phyloP scores from a whole-genome alignment of 352 stramenopile species.

The Phytopythium cucurbitacearum region DNA sequence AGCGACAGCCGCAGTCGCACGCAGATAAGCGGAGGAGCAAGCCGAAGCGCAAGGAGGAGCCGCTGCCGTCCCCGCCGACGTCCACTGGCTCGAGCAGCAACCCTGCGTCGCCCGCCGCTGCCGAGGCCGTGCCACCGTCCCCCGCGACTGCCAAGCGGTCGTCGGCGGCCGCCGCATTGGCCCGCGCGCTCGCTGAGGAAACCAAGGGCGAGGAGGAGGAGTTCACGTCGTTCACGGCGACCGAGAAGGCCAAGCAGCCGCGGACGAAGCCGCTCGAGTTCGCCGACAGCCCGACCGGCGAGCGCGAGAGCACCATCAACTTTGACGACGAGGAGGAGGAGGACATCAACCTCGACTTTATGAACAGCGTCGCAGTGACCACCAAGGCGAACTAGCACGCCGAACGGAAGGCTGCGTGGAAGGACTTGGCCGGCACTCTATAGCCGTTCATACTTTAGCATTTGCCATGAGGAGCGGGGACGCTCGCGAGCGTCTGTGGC shows the following conservation, averaged over 20 bases:
- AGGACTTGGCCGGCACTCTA: no score
- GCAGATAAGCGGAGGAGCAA: slow-evolving; percentile 4
- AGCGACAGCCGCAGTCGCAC: slow-evolving; percentile 9
- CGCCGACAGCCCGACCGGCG: slow-evolving; percentile 21
- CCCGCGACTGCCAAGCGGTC: slow-evolving; percentile 3
- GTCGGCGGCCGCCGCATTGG: background rate
- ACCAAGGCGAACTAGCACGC: slow-evolving; percentile 6
- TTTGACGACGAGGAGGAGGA: slow-evolving; percentile 37
- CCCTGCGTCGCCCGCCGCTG: slow-evolving; percentile 21
- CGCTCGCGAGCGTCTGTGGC: no score
- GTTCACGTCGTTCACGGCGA: slow-evolving; percentile 22
- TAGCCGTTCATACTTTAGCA: background rate
- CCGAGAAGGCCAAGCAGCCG: slow-evolving; percentile 14
- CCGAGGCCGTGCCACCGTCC: slow-evolving; percentile 19
- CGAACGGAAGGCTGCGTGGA: background rate
- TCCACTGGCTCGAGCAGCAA: slow-evolving; percentile 21
- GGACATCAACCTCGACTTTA: slow-evolving; percentile 82
- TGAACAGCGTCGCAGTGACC: slow-evolving; percentile 37
- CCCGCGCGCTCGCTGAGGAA: slow-evolving; percentile 8
- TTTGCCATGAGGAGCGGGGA: no score
- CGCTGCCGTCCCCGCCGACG: slow-evolving; percentile 15
- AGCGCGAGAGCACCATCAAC: slow-evolving; percentile 30
- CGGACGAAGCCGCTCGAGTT: slow-evolving; percentile 33
- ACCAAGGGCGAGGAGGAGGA: slow-evolving; percentile 16
- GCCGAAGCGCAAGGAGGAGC: slow-evolving; percentile 9